These are phyloP conservation scores for Chimonanthus salicifolius DNA, from an alignment of 164 flowering plant species.

Conservation along the genomic window DNA sequence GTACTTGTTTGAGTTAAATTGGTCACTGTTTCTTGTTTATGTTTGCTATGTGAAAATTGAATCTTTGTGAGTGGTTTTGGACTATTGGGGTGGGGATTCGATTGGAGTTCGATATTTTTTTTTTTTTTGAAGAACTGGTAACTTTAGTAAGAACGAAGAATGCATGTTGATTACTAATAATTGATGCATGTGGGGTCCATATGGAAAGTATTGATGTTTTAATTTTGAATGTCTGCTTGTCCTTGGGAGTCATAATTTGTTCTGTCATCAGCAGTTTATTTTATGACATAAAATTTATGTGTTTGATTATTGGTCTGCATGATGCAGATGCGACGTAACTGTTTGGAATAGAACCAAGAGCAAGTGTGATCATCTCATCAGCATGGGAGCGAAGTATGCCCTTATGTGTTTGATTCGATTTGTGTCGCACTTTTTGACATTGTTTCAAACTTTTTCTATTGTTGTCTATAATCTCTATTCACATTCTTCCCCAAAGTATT, in stretches of 20 bases:
- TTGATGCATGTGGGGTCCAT: not conserved
- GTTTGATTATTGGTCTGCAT: not conserved
- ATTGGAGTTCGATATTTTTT: not conserved
- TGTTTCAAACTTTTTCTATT: not conserved
- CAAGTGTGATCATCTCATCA: slow-evolving; percentile 88
- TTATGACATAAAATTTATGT: not conserved
- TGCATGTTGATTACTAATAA: not conserved
- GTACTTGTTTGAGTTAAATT: not conserved
- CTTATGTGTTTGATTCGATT: not conserved
- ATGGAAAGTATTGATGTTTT: not conserved
- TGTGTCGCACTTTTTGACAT: too few species aligned
- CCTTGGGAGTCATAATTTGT: not conserved
- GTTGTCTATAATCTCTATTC: not conserved
- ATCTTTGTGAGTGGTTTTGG: not conserved
- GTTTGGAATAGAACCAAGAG: slow-evolving; percentile 96
- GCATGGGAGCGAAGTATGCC: slow-evolving; percentile 84
- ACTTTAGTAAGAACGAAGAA: not conserved
- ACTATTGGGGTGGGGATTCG: not conserved
- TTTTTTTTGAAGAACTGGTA: not conserved
- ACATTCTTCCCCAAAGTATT: not conserved
- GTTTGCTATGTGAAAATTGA: not conserved
- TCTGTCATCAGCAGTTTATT: not conserved
- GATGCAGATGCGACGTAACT: slow-evolving; percentile 73
- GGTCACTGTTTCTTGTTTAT: not conserved
- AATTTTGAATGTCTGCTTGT: not conserved